phyloP scores from a whole-genome alignment of 2,329 filamentous ascomycete species.

The Apiospora arundinis region DNA sequence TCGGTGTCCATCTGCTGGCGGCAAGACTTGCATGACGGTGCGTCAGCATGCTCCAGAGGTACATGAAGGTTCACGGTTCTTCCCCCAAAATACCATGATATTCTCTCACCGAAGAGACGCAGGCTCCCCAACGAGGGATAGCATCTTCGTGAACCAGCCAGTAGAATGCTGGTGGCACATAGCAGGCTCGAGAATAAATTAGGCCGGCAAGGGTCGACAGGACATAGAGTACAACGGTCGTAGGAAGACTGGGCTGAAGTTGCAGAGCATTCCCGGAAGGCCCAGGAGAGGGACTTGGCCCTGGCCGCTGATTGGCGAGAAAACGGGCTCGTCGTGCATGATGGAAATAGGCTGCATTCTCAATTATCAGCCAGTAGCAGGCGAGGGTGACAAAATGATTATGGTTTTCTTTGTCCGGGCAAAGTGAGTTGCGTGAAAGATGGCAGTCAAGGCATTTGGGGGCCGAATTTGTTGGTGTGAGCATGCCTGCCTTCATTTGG shows the following conservation, averaged over 20 bases:
- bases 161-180: not conserved
- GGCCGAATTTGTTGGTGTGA: constrained; percentile 9
- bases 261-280: constrained; percentile 8
- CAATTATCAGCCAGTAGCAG: constrained; percentile 7
- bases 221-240: not conserved
- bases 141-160: not conserved
- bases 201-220: not conserved
- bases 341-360: constrained; percentile 32
- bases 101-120: constrained; percentile 2
- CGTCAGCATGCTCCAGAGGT: constrained; percentile 3
- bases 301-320: constrained; percentile 31
- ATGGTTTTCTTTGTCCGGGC: constrained; percentile 6
- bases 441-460: not conserved
- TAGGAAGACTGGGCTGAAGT: constrained; percentile 2
- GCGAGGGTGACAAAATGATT: not conserved
- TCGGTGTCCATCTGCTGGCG: constrained; percentile 11
- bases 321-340: constrained; percentile 33
- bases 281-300: not conserved
- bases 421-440: not conserved
- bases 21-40: not conserved
- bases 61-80: not conserved
- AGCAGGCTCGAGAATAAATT: not conserved
- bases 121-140: constrained; percentile 2
- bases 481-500: not conserved
- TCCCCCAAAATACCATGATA: not conserved